These are phyloP conservation scores for Azolla pinnata DNA, from an alignment of 75 land plant species.

Conservation along the genomic window DNA sequence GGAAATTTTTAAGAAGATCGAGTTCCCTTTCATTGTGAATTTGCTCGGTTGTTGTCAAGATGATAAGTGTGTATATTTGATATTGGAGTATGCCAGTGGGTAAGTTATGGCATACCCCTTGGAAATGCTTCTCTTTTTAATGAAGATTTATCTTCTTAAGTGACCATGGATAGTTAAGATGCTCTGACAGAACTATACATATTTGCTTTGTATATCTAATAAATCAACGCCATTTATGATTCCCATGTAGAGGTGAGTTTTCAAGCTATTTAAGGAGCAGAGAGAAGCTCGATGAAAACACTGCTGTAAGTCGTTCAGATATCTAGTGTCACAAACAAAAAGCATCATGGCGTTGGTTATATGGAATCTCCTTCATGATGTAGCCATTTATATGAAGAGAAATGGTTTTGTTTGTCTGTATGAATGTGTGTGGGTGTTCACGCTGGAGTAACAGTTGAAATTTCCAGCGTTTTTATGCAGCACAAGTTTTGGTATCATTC, in stretches of 20 bases:
- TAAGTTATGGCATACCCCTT: no score
- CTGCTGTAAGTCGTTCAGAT: neutral
- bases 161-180: no score
- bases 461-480: constrained; percentile 30
- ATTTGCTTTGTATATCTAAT: neutral
- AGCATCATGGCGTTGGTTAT: no score
- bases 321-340: no score
- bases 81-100: constrained; percentile 40
- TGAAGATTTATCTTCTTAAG: no score
- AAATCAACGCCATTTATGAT: neutral
- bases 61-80: constrained; percentile 32
- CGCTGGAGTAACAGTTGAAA: neutral
- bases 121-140: no score
- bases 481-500: constrained; percentile 30
- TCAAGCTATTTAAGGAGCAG: neutral
- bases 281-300: constrained; percentile 1
- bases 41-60: constrained; percentile 34
- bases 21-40: constrained; percentile 36
- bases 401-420: neutral
- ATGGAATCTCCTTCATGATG: no score
- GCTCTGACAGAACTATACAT: no score
- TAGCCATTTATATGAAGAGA: neutral
- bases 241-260: neutral
- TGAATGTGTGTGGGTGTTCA: neutral
- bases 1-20: constrained; percentile 24